Conservation (phyloP, 345 rosid genomes). For the Salix suchowensis region DNA sequence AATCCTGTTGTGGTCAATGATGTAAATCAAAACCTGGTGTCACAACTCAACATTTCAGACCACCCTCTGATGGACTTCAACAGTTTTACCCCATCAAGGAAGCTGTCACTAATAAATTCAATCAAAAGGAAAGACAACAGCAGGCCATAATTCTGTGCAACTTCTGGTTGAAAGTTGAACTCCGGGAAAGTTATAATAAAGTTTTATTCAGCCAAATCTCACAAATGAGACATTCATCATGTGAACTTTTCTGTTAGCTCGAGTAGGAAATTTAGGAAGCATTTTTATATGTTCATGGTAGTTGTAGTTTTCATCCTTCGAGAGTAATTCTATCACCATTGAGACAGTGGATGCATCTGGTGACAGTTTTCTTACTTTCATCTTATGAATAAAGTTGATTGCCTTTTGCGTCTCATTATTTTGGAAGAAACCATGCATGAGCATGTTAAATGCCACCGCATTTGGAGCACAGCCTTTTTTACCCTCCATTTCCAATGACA, state of each 20-base stretch:
- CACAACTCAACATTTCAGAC: background rate
- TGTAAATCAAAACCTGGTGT: background rate
- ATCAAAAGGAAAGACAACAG: background rate
- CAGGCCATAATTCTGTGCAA: background rate
- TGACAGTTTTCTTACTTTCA: slow-evolving; percentile 29
- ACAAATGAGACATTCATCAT: background rate
- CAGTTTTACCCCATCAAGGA: background rate
- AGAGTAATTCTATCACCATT: slow-evolving; percentile 22
- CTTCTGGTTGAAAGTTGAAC: background rate
- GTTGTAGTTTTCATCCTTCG: slow-evolving; percentile 23
- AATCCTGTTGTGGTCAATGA: background rate
- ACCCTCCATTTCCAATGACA: slow-evolving; percentile 26
- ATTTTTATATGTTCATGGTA: slow-evolving; percentile 18
- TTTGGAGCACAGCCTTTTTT: slow-evolving; percentile 23
- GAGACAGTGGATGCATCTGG: slow-evolving; percentile 20
- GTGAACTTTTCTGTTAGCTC: background rate
- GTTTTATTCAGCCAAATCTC: background rate
- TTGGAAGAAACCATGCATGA: slow-evolving; percentile 14
- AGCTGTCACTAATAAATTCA: background rate
- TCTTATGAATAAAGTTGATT: slow-evolving; percentile 27
- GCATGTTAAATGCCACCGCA: slow-evolving; percentile 13
- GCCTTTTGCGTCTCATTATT: slow-evolving; percentile 11
- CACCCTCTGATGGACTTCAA: background rate
- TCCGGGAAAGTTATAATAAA: background rate
- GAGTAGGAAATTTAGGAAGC: slow-evolving; percentile 30